Percentiles rank a stretch among this genome's conserved stretches.
Evolutionary conservation across 495 filamentous ascomycete genomes (phyloP).

Genomic region (Astrothelium subdiscretum): DNA sequence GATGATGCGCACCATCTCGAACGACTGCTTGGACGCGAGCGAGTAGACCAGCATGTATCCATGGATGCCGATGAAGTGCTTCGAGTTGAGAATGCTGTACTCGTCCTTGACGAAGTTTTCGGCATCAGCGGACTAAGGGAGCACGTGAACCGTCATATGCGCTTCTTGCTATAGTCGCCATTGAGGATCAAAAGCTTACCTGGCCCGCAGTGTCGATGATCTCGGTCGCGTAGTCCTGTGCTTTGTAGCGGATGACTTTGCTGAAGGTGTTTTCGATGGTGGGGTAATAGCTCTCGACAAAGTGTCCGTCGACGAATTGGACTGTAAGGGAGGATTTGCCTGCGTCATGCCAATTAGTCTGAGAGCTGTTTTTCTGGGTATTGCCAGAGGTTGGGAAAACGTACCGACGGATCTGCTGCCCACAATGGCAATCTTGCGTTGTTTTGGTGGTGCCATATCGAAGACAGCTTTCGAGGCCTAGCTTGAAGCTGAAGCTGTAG

Average conservation of each 20-base stretch:
- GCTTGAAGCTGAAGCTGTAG: background rate
- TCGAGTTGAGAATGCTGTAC: slow-evolving; percentile 94
- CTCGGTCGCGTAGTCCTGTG: slow-evolving; percentile 89
- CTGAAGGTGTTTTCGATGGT: slow-evolving; percentile 99
- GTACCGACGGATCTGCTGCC: slow-evolving; percentile 94
- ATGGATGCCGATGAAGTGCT: slow-evolving; percentile 99
- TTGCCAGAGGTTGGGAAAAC: slow-evolving; percentile 19
- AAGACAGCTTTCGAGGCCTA: background rate
- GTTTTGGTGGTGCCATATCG: slow-evolving; percentile 72
- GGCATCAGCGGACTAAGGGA: background rate
- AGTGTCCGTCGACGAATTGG: slow-evolving; percentile 94
- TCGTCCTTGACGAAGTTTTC: slow-evolving; percentile 56
- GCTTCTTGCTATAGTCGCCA: background rate
- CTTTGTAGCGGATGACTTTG: slow-evolving; percentile 81
- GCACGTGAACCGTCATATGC: background rate
- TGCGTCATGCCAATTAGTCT: slow-evolving; percentile 23
- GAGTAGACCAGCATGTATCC: slow-evolving; percentile 98
- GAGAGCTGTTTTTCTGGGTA: slow-evolving; percentile 1
- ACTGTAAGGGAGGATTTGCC: slow-evolving; percentile 97
- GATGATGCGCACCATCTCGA: slow-evolving; percentile 93
- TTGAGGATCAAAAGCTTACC: slow-evolving; percentile 38
- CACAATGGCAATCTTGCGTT: slow-evolving; percentile 96
- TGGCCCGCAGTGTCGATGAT: slow-evolving; percentile 98
- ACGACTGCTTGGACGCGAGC: slow-evolving; percentile 81
- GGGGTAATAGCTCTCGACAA: slow-evolving; percentile 97